A percentile compares a stretch with the other conserved stretches of the same genome.
These are phyloP conservation scores for Cutaneotrichosporon arboriforme DNA, from an alignment of 1,284 basidiomycete genomes.

Conservation along the genomic window DNA sequence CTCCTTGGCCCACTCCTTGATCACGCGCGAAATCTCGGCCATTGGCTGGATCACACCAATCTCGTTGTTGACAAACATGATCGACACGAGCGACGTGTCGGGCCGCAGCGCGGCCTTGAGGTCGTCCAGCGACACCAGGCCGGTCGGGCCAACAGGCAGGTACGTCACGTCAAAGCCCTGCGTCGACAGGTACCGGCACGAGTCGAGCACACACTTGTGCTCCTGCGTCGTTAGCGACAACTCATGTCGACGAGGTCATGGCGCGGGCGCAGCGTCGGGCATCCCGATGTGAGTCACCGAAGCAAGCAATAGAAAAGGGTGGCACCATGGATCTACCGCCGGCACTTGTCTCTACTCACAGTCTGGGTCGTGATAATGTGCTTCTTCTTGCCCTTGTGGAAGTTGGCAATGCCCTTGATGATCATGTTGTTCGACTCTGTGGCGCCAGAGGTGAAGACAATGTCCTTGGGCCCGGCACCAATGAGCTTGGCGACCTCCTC, in stretches of 20 bases:
- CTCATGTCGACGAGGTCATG: neutral
- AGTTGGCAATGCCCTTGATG: conserved; percentile 94
- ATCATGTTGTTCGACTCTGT: conserved; percentile 99
- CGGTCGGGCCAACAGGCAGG: conserved; percentile 84
- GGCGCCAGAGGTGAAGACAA: conserved; percentile 96
- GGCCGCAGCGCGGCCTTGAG: conserved; percentile 79
- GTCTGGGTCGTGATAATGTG: conserved; percentile 91
- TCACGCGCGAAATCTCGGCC: conserved; percentile 83
- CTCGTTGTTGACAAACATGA: conserved; percentile 99
- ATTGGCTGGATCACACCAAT: conserved; percentile 98
- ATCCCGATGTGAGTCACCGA: neutral
- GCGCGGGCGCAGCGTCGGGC: neutral
- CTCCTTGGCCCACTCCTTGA: conserved; percentile 51
- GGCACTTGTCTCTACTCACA: conserved; percentile 51
- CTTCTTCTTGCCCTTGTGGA: conserved; percentile 81
- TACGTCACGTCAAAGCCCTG: conserved; percentile 99
- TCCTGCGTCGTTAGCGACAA: conserved; percentile 56
- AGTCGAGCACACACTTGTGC: conserved; percentile 99
- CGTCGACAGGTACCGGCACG: conserved; percentile 88
- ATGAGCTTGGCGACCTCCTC: conserved; percentile 88
- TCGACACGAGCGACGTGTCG: conserved; percentile 79
- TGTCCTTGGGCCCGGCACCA: conserved; percentile 90
- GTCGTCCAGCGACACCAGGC: conserved; percentile 69
- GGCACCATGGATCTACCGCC: no score
- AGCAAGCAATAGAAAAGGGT: neutral